phyloP scores from a whole-genome alignment of 2,329 filamentous ascomycete species.

The Ophiostoma triangulosporum region DNA sequence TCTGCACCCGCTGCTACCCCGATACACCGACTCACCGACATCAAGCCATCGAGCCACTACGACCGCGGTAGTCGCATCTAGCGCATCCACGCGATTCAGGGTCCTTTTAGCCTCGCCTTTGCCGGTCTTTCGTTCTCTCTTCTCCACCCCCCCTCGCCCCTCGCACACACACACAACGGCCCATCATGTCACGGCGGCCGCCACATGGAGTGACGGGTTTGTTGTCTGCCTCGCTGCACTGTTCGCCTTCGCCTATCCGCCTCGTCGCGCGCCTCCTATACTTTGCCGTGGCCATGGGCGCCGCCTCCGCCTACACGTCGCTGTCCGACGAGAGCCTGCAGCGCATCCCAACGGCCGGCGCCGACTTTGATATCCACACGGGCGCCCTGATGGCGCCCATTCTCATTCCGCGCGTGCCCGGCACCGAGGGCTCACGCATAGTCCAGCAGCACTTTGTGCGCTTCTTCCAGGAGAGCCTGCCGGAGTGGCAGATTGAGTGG shows the following conservation, averaged over 20 bases:
- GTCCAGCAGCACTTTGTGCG: slow-evolving; percentile 71
- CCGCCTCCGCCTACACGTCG: slow-evolving; percentile 28
- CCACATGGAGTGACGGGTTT: not conserved
- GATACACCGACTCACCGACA: too few relatives aligned
- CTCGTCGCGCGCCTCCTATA: slow-evolving; percentile 6
- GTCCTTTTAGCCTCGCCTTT: not conserved
- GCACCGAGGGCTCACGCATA: slow-evolving; percentile 58
- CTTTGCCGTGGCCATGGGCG: slow-evolving; percentile 11
- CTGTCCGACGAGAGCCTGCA: slow-evolving; percentile 65
- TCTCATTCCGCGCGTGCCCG: slow-evolving; percentile 75
- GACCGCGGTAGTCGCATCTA: too few relatives aligned
- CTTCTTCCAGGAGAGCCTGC: slow-evolving; percentile 65
- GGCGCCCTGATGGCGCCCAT: slow-evolving; percentile 75
- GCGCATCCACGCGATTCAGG: too few relatives aligned
- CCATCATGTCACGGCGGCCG: slow-evolving; percentile 3
- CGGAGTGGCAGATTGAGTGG: slow-evolving; percentile 65
- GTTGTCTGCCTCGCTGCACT: not conserved
- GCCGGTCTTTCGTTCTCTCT: not conserved
- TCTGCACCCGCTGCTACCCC: too few relatives aligned
- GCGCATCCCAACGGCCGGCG: slow-evolving; percentile 55
- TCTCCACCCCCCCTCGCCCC: not conserved
- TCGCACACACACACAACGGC: not conserved
- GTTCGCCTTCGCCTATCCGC: not conserved
- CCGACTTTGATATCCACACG: slow-evolving; percentile 64
- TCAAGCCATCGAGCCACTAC: too few relatives aligned